Conservation (phyloP, 352 stramenopile genomes). For the Thalassiosira delicatula region DNA sequence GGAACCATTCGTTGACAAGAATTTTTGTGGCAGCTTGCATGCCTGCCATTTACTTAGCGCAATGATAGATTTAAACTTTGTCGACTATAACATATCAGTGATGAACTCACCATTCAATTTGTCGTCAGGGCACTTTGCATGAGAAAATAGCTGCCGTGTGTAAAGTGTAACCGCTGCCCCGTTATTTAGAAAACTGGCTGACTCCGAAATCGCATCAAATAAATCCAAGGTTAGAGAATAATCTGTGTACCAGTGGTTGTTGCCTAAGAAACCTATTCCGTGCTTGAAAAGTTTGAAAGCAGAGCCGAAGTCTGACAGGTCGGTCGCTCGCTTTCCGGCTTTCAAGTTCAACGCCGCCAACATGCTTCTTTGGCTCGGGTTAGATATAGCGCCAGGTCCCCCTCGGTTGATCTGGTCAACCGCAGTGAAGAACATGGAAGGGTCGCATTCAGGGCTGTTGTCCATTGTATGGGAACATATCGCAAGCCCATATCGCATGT, state of each 20-base stretch:
- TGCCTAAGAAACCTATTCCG: constrained; percentile 24
- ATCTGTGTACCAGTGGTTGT: constrained; percentile 16
- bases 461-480: constrained; percentile 5
- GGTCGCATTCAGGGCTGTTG: constrained; percentile 1
- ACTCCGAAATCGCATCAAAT: constrained; percentile 14
- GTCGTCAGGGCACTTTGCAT: constrained; percentile 27
- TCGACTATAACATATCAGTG: background rate
- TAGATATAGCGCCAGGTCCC: background rate
- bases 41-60: background rate
- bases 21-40: background rate
- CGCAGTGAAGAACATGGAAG: background rate
- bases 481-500: constrained; percentile 31
- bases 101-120: constrained; percentile 32
- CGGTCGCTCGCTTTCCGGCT: constrained; percentile 12
- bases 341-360: constrained; percentile 7
- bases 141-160: background rate
- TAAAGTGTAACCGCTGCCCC: background rate
- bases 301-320: constrained; percentile 18
- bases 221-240: background rate
- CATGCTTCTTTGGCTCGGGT: background rate
- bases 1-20: background rate
- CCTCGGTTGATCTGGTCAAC: background rate
- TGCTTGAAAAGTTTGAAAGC: constrained; percentile 29
- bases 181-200: constrained; percentile 16
- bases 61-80: background rate